phyloP scores from a whole-genome alignment of 345 rosid genomes.

The Salix koriyanagi region DNA sequence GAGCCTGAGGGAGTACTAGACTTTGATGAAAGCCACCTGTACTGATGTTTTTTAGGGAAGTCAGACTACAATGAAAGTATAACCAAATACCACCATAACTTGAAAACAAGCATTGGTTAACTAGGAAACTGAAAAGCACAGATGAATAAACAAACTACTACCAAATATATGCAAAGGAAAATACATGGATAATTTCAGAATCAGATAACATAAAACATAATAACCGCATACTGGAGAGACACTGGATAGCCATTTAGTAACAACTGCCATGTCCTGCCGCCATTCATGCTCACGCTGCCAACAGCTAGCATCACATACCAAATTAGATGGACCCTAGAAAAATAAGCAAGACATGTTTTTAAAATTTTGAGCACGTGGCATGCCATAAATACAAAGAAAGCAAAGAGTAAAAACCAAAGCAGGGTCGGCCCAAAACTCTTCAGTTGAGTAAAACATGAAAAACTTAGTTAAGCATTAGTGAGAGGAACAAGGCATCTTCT shows the following conservation, averaged over 20 bases:
- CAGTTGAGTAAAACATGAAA: not conserved
- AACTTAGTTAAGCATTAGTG: conserved; percentile 2
- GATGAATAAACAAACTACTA: not conserved
- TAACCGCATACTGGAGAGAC: conserved; percentile 74
- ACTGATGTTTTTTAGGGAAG: conserved; percentile 55
- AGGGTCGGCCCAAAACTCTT: not conserved
- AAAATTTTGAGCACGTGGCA: not conserved
- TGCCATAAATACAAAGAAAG: not conserved
- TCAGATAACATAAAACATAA: conserved; percentile 12
- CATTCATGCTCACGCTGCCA: conserved; percentile 98
- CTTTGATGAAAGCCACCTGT: conserved; percentile 98
- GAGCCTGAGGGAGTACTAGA: conserved; percentile 51
- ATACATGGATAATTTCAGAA: not conserved
- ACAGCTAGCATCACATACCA: conserved; percentile 83
- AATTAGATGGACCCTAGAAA: conserved; percentile 73
- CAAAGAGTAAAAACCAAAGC: not conserved
- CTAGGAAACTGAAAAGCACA: not conserved
- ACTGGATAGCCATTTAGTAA: conserved; percentile 91
- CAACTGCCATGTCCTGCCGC: conserved; percentile 98
- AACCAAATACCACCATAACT: conserved; percentile 10
- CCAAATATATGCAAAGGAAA: not conserved
- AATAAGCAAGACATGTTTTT: conserved; percentile 5
- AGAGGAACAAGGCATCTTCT: conserved; percentile 5
- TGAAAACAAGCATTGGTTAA: not conserved
- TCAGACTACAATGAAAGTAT: conserved; percentile 17